Base-by-base conservation (phyloP, 73 alveolate species). In the Tetrahymena elliotti region DNA sequence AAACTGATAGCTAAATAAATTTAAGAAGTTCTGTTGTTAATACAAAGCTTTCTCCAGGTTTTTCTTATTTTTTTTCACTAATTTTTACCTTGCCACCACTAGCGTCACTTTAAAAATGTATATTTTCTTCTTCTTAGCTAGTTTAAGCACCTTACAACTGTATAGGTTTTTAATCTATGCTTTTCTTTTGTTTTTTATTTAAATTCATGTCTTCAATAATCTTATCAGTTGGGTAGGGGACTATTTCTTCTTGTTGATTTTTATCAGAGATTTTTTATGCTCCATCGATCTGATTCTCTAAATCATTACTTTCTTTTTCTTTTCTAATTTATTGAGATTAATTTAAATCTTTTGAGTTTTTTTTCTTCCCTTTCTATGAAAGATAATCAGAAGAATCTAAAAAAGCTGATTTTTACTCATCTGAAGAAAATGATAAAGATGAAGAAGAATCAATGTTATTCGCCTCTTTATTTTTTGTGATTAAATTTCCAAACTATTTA, bases 1-100 rank as follows among this genome's bases (percentile, higher is more conserved):
- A 94, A 84, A 94, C 47, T 94, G 92, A 15, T 83, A 39, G 52
- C 84, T 94, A 54, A 84, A 94, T 31, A 52, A 84, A 52, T 94
- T 47, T 94, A 16, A 94, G 41, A 13, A 94, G 68, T 33, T 52
- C 93, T 88, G 93, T 35, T 84, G 93, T 88, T 38, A 84, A 39
- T 24, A 88, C 83, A 88, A 84, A 88, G 39, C 83, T 1, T 92
- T 40, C 93, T 41, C 24, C 27, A 35, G 52, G 93, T 20, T 38
- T 88, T 34, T 84, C 38, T 84, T 20, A 47, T 94, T 82, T 47
- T 35, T 92, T 88, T 47, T 39, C 24, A 88, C n/a, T 94, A 15
- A 94, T 0, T 47, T 35, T 33, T 33, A 94, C 38, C 95, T 94
- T 35, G 33, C 95, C 37, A 8, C 34, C 33, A 52, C 33, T 52